These are phyloP conservation scores for Fagopyrum esculentum DNA, from an alignment of 148 eudicot species.

Conservation along the genomic window DNA sequence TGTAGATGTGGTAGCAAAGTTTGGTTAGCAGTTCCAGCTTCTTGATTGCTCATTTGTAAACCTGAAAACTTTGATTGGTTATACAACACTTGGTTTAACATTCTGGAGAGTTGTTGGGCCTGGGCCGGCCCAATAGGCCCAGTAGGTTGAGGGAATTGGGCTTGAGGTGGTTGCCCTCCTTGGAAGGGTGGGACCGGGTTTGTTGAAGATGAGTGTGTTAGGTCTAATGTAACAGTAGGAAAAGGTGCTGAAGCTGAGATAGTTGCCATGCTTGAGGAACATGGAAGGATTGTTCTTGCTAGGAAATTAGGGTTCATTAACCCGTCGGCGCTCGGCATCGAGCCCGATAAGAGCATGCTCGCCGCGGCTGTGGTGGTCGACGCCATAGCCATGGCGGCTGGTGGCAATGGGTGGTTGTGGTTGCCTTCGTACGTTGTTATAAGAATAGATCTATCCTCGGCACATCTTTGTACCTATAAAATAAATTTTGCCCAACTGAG, in stretches of 20 bases:
- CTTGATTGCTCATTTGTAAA: constrained; percentile 34
- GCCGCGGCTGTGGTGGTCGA: constrained; percentile 90
- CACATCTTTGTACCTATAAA: constrained; percentile 88
- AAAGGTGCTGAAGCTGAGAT: constrained; percentile 96
- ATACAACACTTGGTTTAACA: constrained; percentile 39
- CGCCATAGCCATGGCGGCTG: constrained; percentile 92
- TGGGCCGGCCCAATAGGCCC: constrained; percentile 7
- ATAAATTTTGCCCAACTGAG: too few species aligned
- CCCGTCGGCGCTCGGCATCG: constrained; percentile 75
- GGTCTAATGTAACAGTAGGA: constrained; percentile 87
- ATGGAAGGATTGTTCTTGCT: constrained; percentile 68
- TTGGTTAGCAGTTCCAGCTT: neutral
- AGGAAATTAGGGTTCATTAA: constrained; percentile 71
- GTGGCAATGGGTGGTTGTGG: constrained; percentile 90
- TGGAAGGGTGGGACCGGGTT: constrained; percentile 36
- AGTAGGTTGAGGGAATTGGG: constrained; percentile 48
- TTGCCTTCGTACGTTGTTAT: constrained; percentile 89
- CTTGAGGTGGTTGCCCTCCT: constrained; percentile 21
- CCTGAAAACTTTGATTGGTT: constrained; percentile 83
- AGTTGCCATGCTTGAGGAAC: constrained; percentile 78
- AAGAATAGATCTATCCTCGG: constrained; percentile 63
- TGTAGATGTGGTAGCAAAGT: constrained; percentile 11
- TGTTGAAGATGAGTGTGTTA: constrained; percentile 30
- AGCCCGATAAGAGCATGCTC: constrained; percentile 82
- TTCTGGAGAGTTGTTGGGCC: constrained; percentile 24